These are phyloP conservation scores for Exutisphaerella laricina DNA, from an alignment of 2,329 filamentous ascomycete species.

Conservation along the genomic window DNA sequence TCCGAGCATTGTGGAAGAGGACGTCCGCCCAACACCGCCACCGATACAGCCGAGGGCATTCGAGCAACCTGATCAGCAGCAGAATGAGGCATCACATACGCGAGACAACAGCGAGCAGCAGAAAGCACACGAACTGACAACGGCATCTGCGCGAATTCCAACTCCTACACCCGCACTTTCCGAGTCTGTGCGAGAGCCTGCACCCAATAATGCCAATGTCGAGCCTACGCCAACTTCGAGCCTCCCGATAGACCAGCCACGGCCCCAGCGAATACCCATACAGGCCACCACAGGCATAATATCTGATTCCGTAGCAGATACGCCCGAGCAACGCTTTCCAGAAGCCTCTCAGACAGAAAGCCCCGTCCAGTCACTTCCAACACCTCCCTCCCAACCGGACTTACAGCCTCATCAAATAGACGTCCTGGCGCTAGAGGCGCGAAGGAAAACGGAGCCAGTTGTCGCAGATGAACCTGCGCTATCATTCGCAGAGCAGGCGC, in stretches of 20 bases:
- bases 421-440: neutral
- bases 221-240: neutral
- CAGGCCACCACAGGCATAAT: neutral
- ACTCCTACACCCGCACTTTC: neutral
- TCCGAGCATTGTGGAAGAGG: conserved; percentile 5
- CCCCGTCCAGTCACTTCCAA: neutral
- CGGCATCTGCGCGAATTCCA: neutral
- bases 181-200: neutral
- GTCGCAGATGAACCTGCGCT: neutral
- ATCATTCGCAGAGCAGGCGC: conserved; percentile 1
- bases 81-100: neutral
- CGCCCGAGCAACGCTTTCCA: neutral
- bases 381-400: neutral
- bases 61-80: conserved; percentile 2
- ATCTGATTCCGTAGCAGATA: neutral
- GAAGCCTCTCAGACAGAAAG: neutral
- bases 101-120: neutral
- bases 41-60: conserved; percentile 12
- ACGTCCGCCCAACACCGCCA: conserved; percentile 17
- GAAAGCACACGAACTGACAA: neutral
- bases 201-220: neutral
- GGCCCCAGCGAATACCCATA: conserved; percentile 4
- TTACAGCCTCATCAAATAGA: neutral
- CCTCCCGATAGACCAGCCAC: neutral
- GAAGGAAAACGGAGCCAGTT: conserved; percentile 7